Evolutionary conservation across 768 basidiomycete genomes (phyloP).

Genomic region (Stropharia rugosoannulata): DNA sequence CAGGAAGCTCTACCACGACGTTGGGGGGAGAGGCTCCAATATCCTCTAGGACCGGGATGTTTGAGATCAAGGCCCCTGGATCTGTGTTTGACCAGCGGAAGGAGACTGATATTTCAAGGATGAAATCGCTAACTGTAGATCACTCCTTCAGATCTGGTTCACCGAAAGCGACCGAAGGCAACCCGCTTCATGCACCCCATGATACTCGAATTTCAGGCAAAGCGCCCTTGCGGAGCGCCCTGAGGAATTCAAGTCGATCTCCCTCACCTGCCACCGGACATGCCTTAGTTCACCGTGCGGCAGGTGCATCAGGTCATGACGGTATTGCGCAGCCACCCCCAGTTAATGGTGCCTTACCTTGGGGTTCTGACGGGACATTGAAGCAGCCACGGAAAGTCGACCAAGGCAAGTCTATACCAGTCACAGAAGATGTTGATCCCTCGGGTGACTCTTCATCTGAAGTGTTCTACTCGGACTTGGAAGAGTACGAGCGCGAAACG

Average conservation of each 20-base stretch:
- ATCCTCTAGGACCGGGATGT: slow-evolving; percentile 5
- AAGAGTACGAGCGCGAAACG: slow-evolving; percentile 20
- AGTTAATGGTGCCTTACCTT: slow-evolving; percentile 8
- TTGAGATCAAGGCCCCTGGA: slow-evolving; percentile 31
- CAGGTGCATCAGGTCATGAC: background rate
- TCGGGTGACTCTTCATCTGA: slow-evolving; percentile 30
- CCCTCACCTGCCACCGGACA: slow-evolving; percentile 41
- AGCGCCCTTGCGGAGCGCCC: slow-evolving; percentile 60
- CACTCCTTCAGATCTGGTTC: background rate
- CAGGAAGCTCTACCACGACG: background rate
- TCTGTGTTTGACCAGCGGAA: slow-evolving; percentile 30
- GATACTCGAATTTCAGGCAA: slow-evolving; percentile 17
- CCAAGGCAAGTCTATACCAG: slow-evolving; percentile 16
- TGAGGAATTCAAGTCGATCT: slow-evolving; percentile 52
- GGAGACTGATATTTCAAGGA: background rate
- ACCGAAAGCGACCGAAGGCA: background rate
- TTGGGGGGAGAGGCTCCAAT: background rate
- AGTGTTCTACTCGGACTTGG: slow-evolving; percentile 38
- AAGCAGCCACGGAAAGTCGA: slow-evolving; percentile 11
- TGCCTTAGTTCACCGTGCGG: background rate
- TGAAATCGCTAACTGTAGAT: background rate
- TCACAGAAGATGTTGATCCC: background rate
- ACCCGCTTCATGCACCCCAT: slow-evolving; percentile 6
- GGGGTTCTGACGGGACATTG: slow-evolving; percentile 6
- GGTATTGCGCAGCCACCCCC: slow-evolving; percentile 2